Evolutionary conservation across 305 asterid genomes (phyloP).

Genomic region (Fraxinus sp.): DNA sequence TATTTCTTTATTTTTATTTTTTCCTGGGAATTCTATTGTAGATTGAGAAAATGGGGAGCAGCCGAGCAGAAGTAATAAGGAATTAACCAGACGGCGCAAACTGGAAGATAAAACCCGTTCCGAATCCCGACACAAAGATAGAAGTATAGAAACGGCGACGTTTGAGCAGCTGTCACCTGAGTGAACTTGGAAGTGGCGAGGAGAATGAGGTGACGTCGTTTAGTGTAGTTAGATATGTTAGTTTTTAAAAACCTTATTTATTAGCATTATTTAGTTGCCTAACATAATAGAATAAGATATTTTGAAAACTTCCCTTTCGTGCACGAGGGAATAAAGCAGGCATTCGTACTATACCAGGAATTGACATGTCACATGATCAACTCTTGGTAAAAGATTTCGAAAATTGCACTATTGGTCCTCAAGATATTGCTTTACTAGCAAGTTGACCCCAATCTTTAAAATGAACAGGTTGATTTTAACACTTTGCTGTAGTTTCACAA

Average conservation of each 20-base stretch:
- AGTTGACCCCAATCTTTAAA: neutral
- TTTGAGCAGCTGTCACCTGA: constrained; percentile 17
- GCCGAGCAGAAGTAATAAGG: neutral
- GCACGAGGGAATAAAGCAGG: neutral
- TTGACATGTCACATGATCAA: neutral
- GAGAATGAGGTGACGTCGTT: constrained; percentile 37
- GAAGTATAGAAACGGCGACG: constrained; percentile 34
- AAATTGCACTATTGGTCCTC: neutral
- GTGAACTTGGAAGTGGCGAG: constrained; percentile 16
- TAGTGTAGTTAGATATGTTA: neutral
- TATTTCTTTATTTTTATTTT: neutral
- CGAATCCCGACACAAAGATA: constrained; percentile 10
- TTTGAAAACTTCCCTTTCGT: constrained; percentile 20
- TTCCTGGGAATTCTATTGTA: neutral
- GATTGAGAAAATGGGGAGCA: neutral
- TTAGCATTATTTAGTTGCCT: neutral
- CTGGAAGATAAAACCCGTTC: neutral
- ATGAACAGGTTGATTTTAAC: neutral
- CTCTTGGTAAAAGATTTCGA: neutral
- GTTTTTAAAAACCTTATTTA: neutral
- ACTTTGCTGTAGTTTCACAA: neutral
- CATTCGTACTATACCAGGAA: neutral
- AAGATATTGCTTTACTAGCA: neutral
- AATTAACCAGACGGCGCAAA: neutral
- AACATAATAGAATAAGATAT: neutral